Evolutionary conservation across 192 early-diverging fungal species (phyloP).

Genomic region (Glomus cerebriforme): DNA sequence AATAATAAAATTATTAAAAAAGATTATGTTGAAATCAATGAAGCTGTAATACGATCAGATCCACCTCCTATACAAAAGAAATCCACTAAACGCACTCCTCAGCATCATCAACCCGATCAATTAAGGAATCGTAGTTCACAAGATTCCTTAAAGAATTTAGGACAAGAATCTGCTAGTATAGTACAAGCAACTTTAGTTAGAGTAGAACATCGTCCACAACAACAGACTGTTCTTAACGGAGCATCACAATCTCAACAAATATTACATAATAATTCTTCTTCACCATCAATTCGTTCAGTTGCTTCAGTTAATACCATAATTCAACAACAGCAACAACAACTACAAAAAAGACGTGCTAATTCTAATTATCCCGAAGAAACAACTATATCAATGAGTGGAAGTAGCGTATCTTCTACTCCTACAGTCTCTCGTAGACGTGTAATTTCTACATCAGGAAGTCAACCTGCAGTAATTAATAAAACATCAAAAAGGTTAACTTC

Average conservation of each 20-base stretch:
- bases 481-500: background rate
- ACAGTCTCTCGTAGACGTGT: background rate
- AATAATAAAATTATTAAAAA: background rate
- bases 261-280: background rate
- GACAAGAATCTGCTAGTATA: background rate
- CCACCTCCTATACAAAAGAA: background rate
- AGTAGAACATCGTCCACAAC: background rate
- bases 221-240: background rate
- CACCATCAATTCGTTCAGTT: background rate
- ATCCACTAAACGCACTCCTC: background rate
- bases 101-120: too few relatives aligned
- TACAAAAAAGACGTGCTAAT: background rate
- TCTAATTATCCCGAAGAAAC: background rate
- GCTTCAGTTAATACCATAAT: background rate
- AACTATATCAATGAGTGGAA: background rate
- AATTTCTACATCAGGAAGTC: background rate
- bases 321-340: too few relatives aligned
- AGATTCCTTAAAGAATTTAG: background rate
- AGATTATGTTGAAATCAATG: background rate
- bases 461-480: background rate
- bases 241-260: background rate
- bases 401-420: background rate
- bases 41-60: background rate
- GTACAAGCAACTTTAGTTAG: background rate
- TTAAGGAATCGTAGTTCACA: background rate